These are phyloP conservation scores for Umbelopsis sp. DNA, from an alignment of 192 early-diverging fungal species.

Conservation along the genomic window DNA sequence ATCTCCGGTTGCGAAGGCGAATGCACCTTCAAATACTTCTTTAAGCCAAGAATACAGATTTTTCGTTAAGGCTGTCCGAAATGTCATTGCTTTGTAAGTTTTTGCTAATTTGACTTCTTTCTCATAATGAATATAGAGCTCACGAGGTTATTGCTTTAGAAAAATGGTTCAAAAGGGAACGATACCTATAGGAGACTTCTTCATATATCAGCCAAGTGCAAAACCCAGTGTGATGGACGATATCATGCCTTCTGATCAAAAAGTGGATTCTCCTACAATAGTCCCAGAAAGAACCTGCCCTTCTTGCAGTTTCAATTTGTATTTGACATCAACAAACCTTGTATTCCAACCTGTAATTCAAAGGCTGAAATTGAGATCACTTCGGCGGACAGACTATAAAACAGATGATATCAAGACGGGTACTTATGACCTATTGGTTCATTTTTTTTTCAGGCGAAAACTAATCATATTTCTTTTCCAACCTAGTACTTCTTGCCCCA, in stretches of 20 bases:
- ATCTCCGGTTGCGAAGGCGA: conserved; percentile 14
- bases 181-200: conserved; percentile 36
- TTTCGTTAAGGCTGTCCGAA: conserved; percentile 35
- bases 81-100: conserved; percentile 34
- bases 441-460: not conserved
- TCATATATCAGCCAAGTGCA: conserved; percentile 22
- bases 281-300: not conserved
- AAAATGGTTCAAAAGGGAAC: conserved; percentile 29
- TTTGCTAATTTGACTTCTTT: not conserved
- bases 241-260: not conserved
- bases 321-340: conserved; percentile 34
- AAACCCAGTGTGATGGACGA: conserved; percentile 4
- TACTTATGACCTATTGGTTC: not conserved
- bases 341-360: conserved; percentile 35
- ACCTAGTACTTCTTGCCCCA: conserved; percentile 3
- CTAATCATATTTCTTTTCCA: not conserved
- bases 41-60: conserved; percentile 33
- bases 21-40: conserved; percentile 23
- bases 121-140: not conserved
- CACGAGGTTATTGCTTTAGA: not conserved
- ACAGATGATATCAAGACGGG: not conserved
- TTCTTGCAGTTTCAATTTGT: conserved; percentile 38
- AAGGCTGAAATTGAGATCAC: conserved; percentile 26
- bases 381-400: conserved; percentile 5
- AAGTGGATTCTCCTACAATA: not conserved